Evolutionary conservation across 1,284 basidiomycete species (phyloP), one percentile per base, ranked within the genome.

Genomic region (Ceratobasidium sp.): DNA sequence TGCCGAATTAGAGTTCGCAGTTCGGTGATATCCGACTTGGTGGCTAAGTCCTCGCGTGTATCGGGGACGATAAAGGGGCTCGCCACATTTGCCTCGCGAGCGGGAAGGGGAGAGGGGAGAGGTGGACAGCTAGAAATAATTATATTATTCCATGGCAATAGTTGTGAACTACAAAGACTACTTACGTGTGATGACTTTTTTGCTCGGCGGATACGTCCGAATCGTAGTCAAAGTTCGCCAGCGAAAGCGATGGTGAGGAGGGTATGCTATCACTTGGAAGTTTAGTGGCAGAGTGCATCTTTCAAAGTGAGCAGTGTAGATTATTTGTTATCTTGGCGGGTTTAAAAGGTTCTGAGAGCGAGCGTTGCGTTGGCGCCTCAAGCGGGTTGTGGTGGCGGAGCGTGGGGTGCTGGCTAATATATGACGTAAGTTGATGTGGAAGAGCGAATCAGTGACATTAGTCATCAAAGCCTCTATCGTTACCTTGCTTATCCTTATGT

Each of bases 161-260:
- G 48, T 50, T 20, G n/a, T 26, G 28, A 33, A 33, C 9, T 48
- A 23, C 26, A n/a, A 26, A 38, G 1, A 10, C 26, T 40, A 13
- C 57, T 73, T 17, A 52, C 46, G 15, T 33, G 10, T n/a, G n/a
- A n/a, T 28, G 13, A 20, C 40, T 38, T 62, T 23, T 33, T 28
- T 33, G 57, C 17, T 57, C 44, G 3, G 38, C 40, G 12, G 70
- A 46, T 17, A 15, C 42, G 17, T 73, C 70, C 4, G 59, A 73
- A 15, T 73, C 70, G 46, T 62, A 33, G 23, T 73, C 59, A 33
- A 73, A 73, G 33, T 38, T 59, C 4, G 44, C 70, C 15, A 73
- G 28, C 7, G 70, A 73, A 10, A 73, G 13, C 15, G 70, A 62
- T 7, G 70, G 59, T 20, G 70, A 64, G 17, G 70, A 46, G 2